phyloP scores from a whole-genome alignment of 208 protist genomes.

The Trypanosoma congolense region DNA sequence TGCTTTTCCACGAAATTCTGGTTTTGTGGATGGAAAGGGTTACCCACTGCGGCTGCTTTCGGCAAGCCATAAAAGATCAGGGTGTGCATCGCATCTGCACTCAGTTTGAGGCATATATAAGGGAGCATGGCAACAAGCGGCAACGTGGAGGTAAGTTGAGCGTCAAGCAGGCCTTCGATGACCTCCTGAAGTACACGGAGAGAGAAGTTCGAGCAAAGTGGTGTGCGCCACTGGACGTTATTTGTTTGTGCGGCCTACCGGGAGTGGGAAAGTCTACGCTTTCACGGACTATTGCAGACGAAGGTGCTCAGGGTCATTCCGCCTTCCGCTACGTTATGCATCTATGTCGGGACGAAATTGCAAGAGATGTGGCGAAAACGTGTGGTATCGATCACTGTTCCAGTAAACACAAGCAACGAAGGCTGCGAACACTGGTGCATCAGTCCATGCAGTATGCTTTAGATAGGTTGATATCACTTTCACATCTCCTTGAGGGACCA shows the following conservation, averaged over 20 bases:
- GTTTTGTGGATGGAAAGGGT: slow-evolving; percentile 32
- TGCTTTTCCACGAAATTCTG: slow-evolving; percentile 53
- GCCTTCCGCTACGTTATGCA: slow-evolving; percentile 39
- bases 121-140: slow-evolving; percentile 21
- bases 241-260: slow-evolving; percentile 68
- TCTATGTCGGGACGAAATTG: slow-evolving; percentile 56
- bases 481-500: slow-evolving; percentile 32
- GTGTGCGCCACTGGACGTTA: slow-evolving; percentile 35
- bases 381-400: slow-evolving; percentile 30
- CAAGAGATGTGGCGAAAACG: slow-evolving; percentile 22
- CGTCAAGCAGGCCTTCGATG: slow-evolving; percentile 35
- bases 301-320: slow-evolving; percentile 12
- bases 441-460: slow-evolving; percentile 6
- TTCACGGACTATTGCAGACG: slow-evolving; percentile 12
- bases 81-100: slow-evolving; percentile 25
- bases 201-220: slow-evolving; percentile 6
- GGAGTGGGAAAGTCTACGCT: slow-evolving; percentile 67
- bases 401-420: slow-evolving; percentile 76
- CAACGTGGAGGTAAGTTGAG: slow-evolving; percentile 33
- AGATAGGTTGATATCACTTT: slow-evolving; percentile 20
- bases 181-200: slow-evolving; percentile 35
- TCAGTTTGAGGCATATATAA: slow-evolving; percentile 35
- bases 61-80: slow-evolving; percentile 1
- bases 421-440: slow-evolving; percentile 21
- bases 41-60: slow-evolving; percentile 16